Conservation (phyloP, 805 yeast genomes). For the Schwanniomyces sp. region DNA sequence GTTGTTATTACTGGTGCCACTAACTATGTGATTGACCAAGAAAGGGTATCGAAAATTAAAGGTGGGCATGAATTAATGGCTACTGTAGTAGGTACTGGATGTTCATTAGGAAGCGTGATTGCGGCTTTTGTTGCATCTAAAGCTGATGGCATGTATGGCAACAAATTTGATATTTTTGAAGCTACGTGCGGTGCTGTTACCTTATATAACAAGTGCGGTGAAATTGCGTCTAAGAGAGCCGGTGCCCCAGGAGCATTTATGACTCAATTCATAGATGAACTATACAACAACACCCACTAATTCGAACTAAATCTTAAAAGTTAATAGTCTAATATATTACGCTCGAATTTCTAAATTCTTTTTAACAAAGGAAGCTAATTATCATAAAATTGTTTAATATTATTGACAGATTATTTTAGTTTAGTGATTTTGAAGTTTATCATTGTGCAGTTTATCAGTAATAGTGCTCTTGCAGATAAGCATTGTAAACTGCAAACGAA, state of each 20-base stretch:
- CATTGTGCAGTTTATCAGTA: background rate
- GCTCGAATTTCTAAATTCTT: too few species aligned
- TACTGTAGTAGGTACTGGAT: slow-evolving; percentile 77
- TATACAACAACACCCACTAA: slow-evolving; percentile 15
- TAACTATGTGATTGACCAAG: slow-evolving; percentile 26
- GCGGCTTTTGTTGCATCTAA: slow-evolving; percentile 55
- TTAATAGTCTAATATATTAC: background rate
- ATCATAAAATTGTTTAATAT: too few species aligned
- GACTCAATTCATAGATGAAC: slow-evolving; percentile 45
- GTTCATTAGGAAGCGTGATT: slow-evolving; percentile 74
- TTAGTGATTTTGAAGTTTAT: background rate
- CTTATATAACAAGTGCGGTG: slow-evolving; percentile 64
- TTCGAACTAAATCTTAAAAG: background rate
- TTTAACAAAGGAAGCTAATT: too few species aligned
- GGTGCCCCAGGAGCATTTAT: slow-evolving; percentile 59
- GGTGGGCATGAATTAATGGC: slow-evolving; percentile 71
- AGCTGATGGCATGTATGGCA: slow-evolving; percentile 18
- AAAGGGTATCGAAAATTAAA: slow-evolving; percentile 26
- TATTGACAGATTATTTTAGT: too few species aligned
- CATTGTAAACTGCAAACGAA: background rate
- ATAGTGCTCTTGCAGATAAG: background rate
- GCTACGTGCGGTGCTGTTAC: slow-evolving; percentile 57
- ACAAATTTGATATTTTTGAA: slow-evolving; percentile 27
- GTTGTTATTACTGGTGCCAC: slow-evolving; percentile 69
- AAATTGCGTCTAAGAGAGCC: slow-evolving; percentile 40